Conservation (phyloP, 73 alveolate genomes). For the Paramecium sonneborni region DNA sequence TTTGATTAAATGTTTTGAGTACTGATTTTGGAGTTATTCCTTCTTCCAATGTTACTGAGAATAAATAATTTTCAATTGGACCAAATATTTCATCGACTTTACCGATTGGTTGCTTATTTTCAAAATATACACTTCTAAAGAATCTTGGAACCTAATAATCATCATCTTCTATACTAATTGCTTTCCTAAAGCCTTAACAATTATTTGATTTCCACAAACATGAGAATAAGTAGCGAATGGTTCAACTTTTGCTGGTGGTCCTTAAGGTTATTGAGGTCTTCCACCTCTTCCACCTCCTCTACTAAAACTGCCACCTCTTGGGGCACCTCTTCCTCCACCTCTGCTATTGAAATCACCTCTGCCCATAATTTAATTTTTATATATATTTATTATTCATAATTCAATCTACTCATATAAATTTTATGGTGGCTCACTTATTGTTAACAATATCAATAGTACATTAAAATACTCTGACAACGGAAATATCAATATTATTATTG, state of each 20-base stretch:
- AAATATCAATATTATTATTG: neutral
- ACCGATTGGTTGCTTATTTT: conserved; percentile 61
- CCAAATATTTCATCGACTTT: conserved; percentile 67
- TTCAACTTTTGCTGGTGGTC: conserved; percentile 68
- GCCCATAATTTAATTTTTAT: conserved; percentile 55
- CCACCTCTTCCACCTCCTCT: conserved; percentile 66
- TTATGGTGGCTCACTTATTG: neutral
- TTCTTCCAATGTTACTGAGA: conserved; percentile 56
- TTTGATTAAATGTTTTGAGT: neutral
- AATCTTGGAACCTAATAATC: conserved; percentile 63
- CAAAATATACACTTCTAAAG: conserved; percentile 65
- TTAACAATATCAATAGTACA: neutral
- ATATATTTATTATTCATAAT: conserved; percentile 10
- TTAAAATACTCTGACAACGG: neutral
- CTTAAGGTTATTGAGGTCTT: conserved; percentile 31
- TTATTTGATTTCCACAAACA: conserved; percentile 63
- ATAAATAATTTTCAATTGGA: conserved; percentile 58
- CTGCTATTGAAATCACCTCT: conserved; percentile 55
- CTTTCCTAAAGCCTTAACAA: conserved; percentile 43
- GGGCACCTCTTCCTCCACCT: conserved; percentile 61
- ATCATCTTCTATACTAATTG: neutral
- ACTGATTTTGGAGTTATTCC: conserved; percentile 60
- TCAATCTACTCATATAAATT: conserved; percentile 8
- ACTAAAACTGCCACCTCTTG: conserved; percentile 51
- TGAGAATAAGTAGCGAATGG: conserved; percentile 63